A percentile compares a stretch with the other conserved stretches of the same genome.
Conservation (phyloP, 2,329 filamentous ascomycete genomes). For the Venturia aucupariae region DNA sequence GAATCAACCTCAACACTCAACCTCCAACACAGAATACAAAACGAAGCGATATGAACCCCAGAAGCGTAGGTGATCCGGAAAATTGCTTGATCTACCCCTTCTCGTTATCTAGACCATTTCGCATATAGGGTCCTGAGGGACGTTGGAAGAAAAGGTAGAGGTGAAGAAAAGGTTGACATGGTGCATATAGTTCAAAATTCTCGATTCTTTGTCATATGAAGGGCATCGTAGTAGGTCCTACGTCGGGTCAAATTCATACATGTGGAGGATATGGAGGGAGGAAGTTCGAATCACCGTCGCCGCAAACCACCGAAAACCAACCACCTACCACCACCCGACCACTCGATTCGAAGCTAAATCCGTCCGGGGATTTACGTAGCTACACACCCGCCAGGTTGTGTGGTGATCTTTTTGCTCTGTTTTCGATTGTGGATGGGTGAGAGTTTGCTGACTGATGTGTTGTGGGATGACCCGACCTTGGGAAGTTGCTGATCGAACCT, state of each 20-base stretch:
- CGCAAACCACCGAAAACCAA: not conserved
- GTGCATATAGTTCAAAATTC: not conserved
- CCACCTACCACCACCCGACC: not conserved
- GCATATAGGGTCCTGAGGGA: not conserved
- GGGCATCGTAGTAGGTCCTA: slow-evolving; percentile 2
- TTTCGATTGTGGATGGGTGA: not conserved
- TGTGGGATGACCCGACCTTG: too few species aligned
- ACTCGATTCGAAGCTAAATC: not conserved
- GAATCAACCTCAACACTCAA: not conserved
- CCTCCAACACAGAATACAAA: not conserved
- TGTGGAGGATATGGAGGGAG: not conserved
- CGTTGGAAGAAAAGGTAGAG: not conserved
- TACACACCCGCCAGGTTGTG: not conserved
- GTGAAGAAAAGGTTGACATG: too few species aligned
- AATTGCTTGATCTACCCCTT: not conserved
- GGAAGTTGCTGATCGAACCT: too few species aligned
- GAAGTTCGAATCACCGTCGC: not conserved
- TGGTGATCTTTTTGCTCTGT: not conserved
- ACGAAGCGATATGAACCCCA: not conserved
- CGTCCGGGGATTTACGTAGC: not conserved
- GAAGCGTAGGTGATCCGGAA: too few species aligned
- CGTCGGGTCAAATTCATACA: slow-evolving; percentile 1
- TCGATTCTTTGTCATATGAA: not conserved
- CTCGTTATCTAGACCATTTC: not conserved
- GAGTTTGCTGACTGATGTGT: not conserved